Percentiles rank a stretch among this genome's conserved stretches.
Conservation (phyloP, 2,329 filamentous ascomycete genomes). For the Talaromyces verruculosus region DNA sequence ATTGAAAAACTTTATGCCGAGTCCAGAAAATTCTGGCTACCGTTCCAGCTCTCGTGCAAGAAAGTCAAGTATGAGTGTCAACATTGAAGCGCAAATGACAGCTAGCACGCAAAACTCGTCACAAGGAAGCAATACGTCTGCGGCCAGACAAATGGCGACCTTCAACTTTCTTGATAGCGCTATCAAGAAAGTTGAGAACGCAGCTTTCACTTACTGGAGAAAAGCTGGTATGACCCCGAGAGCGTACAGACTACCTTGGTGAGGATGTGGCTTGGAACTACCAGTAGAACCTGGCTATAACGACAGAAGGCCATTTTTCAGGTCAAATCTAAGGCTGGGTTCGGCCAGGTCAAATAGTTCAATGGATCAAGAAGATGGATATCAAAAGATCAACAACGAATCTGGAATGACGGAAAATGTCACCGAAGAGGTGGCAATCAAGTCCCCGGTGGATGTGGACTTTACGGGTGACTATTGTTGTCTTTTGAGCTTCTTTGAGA, state of each 20-base stretch:
- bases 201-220: not conserved
- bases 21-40: constrained; percentile 49
- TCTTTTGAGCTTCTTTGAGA: not conserved
- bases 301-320: too few species aligned
- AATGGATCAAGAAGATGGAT: not conserved
- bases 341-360: too few species aligned
- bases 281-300: too few species aligned
- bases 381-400: constrained; percentile 33
- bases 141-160: not conserved
- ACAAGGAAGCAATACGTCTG: constrained; percentile 22
- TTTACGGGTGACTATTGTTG: constrained; percentile 67
- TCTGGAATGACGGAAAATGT: constrained; percentile 64
- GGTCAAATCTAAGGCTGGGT: too few species aligned
- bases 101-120: constrained; percentile 25
- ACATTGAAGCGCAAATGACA: constrained; percentile 30
- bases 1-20: constrained; percentile 55
- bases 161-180: not conserved
- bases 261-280: too few species aligned
- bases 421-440: constrained; percentile 75
- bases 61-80: constrained; percentile 24
- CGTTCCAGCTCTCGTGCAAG: constrained; percentile 37
- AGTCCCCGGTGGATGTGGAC: constrained; percentile 75
- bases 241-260: too few species aligned
- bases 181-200: too few species aligned
- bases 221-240: too few species aligned